phyloP scores from a whole-genome alignment of 441 rosid genomes.

The Euphorbia neoarborescens region DNA sequence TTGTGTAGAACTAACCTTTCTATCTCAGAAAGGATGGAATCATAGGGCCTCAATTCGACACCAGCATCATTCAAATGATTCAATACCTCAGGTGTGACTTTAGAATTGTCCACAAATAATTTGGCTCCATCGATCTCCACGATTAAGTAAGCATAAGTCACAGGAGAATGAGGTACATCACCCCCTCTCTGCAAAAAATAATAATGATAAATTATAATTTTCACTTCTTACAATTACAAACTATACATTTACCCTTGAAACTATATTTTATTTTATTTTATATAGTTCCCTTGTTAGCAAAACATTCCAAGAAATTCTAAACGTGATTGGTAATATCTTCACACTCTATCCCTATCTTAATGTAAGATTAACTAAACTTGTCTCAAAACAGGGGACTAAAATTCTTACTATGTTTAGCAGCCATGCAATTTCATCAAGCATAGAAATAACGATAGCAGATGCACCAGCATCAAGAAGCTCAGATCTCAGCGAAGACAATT shows the following conservation, averaged over 20 bases:
- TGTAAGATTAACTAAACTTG: background rate
- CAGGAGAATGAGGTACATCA: constrained; percentile 95
- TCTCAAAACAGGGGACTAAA: constrained; percentile 14
- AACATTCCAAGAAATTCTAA: background rate
- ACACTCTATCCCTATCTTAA: background rate
- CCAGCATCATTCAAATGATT: constrained; percentile 68
- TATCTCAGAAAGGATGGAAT: constrained; percentile 64
- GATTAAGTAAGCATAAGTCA: constrained; percentile 74
- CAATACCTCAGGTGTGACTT: constrained; percentile 68
- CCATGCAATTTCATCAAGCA: constrained; percentile 99
- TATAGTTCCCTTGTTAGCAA: constrained; percentile 1
- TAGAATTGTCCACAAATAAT: constrained; percentile 59
- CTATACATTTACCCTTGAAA: background rate
- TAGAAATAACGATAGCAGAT: constrained; percentile 74
- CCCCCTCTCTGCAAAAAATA: constrained; percentile 70
- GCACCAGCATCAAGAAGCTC: constrained; percentile 61
- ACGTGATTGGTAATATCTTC: background rate
- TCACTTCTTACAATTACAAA: background rate
- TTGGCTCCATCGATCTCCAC: constrained; percentile 64
- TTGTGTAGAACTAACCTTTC: constrained; percentile 38
- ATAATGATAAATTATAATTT: background rate
- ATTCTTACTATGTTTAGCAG: constrained; percentile 72
- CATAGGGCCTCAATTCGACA: constrained; percentile 61
- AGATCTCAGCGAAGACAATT: constrained; percentile 58
- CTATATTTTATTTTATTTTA: background rate